Percentiles rank a stretch among this genome's conserved stretches.
Conservation (phyloP, 2,329 filamentous ascomycete genomes). For the Achaetomium macrosporum region DNA sequence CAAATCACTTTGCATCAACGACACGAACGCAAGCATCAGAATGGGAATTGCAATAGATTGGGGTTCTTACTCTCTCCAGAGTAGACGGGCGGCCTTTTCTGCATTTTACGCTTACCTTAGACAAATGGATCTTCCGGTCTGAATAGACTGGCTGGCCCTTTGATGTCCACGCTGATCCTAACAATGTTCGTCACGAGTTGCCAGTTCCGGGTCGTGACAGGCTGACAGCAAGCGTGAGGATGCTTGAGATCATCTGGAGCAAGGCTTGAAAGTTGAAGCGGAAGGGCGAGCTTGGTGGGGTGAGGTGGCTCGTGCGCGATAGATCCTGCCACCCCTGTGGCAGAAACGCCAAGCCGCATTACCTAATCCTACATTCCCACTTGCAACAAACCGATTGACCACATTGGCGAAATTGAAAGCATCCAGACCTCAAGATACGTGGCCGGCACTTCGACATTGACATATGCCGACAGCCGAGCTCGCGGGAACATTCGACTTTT, state of each 20-base stretch:
- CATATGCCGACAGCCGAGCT: slow-evolving; percentile 10
- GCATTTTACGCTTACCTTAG: neutral
- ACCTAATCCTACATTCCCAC: slow-evolving; percentile 21
- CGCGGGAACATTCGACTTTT: neutral
- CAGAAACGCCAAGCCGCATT: slow-evolving; percentile 5
- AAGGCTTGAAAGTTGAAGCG: no score
- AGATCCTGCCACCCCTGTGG: slow-evolving; percentile 2
- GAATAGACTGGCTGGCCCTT: no score
- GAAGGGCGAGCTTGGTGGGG: neutral
- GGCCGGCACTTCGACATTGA: slow-evolving; percentile 20
- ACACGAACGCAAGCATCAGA: slow-evolving; percentile 1
- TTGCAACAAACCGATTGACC: slow-evolving; percentile 21
- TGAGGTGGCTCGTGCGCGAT: neutral
- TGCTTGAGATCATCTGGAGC: no score
- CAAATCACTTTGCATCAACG: neutral
- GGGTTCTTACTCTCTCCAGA: neutral
- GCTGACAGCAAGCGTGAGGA: neutral
- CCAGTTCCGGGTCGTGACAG: no score
- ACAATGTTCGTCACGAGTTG: neutral
- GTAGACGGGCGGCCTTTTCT: neutral
- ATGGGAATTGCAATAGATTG: neutral
- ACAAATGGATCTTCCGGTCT: no score
- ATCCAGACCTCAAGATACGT: slow-evolving; percentile 23
- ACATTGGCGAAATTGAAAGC: slow-evolving; percentile 28
- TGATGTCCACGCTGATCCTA: no score